Evolutionary conservation across 257 asterid species (phyloP).

Genomic region (Salvia splendens): DNA sequence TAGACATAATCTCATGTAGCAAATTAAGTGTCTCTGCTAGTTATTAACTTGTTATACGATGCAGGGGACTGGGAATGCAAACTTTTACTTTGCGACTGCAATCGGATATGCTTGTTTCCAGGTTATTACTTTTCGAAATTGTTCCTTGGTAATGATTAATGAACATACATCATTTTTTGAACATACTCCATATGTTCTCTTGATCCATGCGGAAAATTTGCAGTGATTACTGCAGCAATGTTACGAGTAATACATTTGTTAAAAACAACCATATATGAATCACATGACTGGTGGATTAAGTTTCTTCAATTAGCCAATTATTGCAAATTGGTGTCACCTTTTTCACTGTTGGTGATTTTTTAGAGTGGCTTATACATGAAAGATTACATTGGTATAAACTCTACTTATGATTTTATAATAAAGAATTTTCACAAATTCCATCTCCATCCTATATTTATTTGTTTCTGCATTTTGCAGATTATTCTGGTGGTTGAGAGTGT

Average conservation of each 20-base stretch:
- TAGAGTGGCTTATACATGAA: background rate
- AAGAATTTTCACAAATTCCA: background rate
- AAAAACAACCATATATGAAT: background rate
- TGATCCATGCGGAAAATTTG: background rate
- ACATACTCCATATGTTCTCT: background rate
- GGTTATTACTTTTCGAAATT: conserved; percentile 47
- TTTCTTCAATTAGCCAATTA: conserved; percentile 18
- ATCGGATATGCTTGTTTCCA: conserved; percentile 95
- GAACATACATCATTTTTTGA: background rate
- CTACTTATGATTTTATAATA: conserved; percentile 4
- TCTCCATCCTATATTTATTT: background rate
- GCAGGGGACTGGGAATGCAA: conserved; percentile 99
- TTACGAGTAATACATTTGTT: background rate
- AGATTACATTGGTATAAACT: background rate
- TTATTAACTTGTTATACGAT: conserved; percentile 26
- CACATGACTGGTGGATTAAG: background rate
- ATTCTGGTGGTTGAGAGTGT: conserved; percentile 88
- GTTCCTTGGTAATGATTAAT: conserved; percentile 10
- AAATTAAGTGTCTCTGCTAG: conserved; percentile 15
- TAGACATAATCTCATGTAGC: background rate
- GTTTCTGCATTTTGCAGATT: conserved; percentile 51
- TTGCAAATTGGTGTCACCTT: background rate
- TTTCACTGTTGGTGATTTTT: background rate
- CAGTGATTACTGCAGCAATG: conserved; percentile 7
- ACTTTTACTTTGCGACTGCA: conserved; percentile 94